Percentiles rank a stretch among this genome's conserved stretches.
Conservation (phyloP, 208 protist species). For the Angomonas deanei region DNA sequence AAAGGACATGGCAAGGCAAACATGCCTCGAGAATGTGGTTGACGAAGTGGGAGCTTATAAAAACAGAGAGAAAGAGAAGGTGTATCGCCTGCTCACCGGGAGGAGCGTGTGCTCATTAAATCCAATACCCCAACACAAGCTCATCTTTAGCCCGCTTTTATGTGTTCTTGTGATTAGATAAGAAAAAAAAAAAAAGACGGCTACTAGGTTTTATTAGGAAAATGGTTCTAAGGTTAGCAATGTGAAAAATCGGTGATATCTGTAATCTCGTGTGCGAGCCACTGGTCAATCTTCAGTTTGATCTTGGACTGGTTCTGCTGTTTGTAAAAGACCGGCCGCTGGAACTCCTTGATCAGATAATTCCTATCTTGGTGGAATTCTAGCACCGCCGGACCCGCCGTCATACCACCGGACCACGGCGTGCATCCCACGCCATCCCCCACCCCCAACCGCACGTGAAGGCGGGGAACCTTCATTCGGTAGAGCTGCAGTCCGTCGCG, state of each 20-base stretch:
- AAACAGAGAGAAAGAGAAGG: too few species aligned
- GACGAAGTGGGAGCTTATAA: too few species aligned
- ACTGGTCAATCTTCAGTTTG: slow-evolving; percentile 55
- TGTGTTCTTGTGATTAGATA: too few species aligned
- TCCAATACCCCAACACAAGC: too few species aligned
- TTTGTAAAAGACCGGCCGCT: slow-evolving; percentile 78
- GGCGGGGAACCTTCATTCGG: slow-evolving; percentile 58
- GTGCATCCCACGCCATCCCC: slow-evolving; percentile 72
- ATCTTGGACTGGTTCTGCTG: slow-evolving; percentile 74
- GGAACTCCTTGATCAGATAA: slow-evolving; percentile 74
- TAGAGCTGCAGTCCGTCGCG: slow-evolving; percentile 45
- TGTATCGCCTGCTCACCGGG: too few species aligned
- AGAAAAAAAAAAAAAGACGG: too few species aligned
- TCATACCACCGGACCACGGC: slow-evolving; percentile 74
- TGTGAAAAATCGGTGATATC: slow-evolving; percentile 79
- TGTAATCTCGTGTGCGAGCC: slow-evolving; percentile 62
- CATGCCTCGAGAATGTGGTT: too few species aligned
- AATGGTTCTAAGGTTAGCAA: slow-evolving; percentile 38
- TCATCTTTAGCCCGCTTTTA: too few species aligned
- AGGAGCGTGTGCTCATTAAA: too few species aligned
- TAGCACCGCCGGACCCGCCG: slow-evolving; percentile 50
- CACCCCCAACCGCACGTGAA: slow-evolving; percentile 66
- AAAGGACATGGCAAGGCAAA: too few species aligned
- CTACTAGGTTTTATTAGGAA: too few species aligned
- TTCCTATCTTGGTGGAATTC: slow-evolving; percentile 81